Evolutionary conservation across 2,329 filamentous ascomycete genomes (phyloP).

Genomic region (Ophiostoma sp.): DNA sequence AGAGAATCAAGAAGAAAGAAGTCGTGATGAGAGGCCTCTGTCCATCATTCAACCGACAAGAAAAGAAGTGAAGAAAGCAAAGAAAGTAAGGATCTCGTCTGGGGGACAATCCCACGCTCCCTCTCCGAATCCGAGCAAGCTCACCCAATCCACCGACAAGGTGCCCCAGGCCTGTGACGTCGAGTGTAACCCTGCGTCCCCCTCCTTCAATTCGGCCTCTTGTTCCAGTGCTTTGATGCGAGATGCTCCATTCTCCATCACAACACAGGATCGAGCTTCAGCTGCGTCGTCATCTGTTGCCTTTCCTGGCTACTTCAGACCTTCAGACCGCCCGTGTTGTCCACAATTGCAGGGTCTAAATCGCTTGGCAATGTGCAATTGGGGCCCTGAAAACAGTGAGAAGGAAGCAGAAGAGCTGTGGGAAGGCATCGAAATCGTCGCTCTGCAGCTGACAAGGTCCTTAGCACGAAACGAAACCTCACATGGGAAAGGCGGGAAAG

Average conservation of each 20-base stretch:
- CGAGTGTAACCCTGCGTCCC: constrained; percentile 12
- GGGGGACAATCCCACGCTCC: background rate
- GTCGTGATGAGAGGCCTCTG: background rate
- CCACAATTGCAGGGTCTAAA: background rate
- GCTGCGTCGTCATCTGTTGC: constrained; percentile 17
- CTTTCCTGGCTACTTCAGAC: background rate
- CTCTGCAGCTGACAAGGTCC: background rate
- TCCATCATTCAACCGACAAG: background rate
- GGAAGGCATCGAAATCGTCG: background rate
- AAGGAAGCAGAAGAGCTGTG: background rate
- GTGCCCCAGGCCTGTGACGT: constrained; percentile 4
- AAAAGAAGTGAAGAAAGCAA: background rate
- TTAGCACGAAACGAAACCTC: constrained; percentile 1
- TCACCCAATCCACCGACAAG: background rate
- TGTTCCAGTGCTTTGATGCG: background rate
- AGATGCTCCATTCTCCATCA: background rate
- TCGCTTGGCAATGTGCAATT: background rate
- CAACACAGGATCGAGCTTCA: background rate
- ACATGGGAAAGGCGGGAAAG: background rate
- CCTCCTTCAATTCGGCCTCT: background rate
- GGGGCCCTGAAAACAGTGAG: background rate
- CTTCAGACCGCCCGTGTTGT: background rate
- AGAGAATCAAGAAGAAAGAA: background rate
- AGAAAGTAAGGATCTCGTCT: background rate
- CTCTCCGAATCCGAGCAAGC: background rate